phyloP scores from a whole-genome alignment of 2,329 filamentous ascomycete genomes.

The Aspergillus versicolor region DNA sequence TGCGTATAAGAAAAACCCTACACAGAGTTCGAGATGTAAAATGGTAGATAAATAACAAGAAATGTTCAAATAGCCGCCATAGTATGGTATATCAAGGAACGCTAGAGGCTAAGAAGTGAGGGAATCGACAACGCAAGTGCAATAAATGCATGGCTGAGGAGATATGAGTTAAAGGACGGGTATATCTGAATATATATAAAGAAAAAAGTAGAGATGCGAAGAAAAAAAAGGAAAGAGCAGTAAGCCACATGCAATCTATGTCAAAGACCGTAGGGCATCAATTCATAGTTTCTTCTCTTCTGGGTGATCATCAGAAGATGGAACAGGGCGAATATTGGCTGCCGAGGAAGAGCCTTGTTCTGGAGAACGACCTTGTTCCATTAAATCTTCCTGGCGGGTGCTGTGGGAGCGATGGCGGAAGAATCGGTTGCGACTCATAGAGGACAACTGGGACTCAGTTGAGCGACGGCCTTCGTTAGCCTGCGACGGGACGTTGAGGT shows the following conservation, averaged over 20 bases:
- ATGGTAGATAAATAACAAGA: neutral
- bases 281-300: slow-evolving; percentile 8
- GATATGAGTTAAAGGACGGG: neutral
- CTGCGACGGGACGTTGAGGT: slow-evolving; percentile 24
- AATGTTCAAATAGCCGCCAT: slow-evolving; percentile 1
- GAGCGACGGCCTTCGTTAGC: slow-evolving; percentile 25
- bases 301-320: neutral
- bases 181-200: neutral
- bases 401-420: slow-evolving; percentile 51
- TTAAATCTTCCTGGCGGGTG: slow-evolving; percentile 39
- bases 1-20: neutral
- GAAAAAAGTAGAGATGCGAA: neutral
- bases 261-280: neutral
- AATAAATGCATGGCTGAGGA: neutral
- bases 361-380: slow-evolving; percentile 49
- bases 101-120: neutral
- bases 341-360: slow-evolving; percentile 23
- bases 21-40: neutral
- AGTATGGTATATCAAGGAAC: neutral
- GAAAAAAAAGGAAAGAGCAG: neutral
- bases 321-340: slow-evolving; percentile 14
- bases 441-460: slow-evolving; percentile 30
- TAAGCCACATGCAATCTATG: neutral
- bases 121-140: neutral
- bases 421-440: slow-evolving; percentile 60